A percentile compares a stretch with the other conserved stretches of the same genome.
Evolutionary conservation across 116 monocot species (phyloP).

Genomic region (Zostera marina): DNA sequence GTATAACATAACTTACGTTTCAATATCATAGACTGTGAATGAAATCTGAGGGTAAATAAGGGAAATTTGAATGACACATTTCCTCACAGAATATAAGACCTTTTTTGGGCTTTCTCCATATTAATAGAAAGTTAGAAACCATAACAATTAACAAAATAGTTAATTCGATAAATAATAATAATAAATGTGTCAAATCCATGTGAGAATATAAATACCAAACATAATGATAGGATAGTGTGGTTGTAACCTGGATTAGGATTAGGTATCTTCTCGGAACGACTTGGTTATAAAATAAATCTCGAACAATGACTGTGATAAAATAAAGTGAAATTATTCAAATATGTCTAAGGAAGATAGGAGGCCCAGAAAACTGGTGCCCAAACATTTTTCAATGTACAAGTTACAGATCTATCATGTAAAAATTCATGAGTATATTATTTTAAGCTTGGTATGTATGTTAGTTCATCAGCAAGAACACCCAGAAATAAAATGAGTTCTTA

Average conservation of each 20-base stretch:
- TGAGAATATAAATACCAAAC: neutral
- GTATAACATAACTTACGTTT: conserved; percentile 28
- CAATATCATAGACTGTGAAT: conserved; percentile 55
- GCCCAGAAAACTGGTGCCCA: no score
- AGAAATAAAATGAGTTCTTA: no score
- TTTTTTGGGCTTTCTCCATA: conserved; percentile 42
- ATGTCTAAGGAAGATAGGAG: no score
- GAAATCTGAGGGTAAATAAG: conserved; percentile 61
- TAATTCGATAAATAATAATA: conserved; percentile 3
- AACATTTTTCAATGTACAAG: no score
- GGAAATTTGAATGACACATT: conserved; percentile 54
- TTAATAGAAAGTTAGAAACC: conserved; percentile 5
- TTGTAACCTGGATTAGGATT: conserved; percentile 61
- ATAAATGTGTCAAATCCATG: neutral
- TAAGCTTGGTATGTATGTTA: neutral
- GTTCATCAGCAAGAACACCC: no score
- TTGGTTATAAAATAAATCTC: conserved; percentile 90
- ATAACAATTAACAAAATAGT: conserved; percentile 5
- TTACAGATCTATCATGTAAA: neutral
- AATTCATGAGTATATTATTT: neutral
- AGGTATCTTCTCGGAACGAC: conserved; percentile 71
- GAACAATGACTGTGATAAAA: conserved; percentile 57
- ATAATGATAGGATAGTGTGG: neutral
- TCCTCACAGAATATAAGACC: conserved; percentile 61
- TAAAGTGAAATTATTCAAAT: neutral